Evolutionary conservation across 2,329 filamentous ascomycete species (phyloP).

Genomic region (Microcyclospora tardicrescens): DNA sequence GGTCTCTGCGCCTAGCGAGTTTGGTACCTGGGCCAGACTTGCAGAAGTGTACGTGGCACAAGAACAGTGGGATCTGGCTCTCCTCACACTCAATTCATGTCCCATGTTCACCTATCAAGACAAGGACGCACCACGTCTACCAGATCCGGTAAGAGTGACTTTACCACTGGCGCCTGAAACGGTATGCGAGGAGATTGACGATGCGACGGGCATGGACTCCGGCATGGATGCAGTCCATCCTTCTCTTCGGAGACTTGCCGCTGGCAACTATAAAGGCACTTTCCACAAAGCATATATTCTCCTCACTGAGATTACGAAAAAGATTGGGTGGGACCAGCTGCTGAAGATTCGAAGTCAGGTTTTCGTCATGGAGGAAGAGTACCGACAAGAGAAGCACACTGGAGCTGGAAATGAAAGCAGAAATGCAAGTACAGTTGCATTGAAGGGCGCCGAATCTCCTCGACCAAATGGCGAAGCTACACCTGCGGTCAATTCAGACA

Average conservation of each 20-base stretch:
- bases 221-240: conserved; percentile 79
- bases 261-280: conserved; percentile 82
- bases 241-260: conserved; percentile 71
- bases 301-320: conserved; percentile 86
- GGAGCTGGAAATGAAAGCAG: conserved; percentile 41
- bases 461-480: conserved; percentile 29
- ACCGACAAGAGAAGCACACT: conserved; percentile 69
- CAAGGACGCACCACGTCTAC: conserved; percentile 90
- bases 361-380: conserved; percentile 99
- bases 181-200: conserved; percentile 89
- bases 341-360: conserved; percentile 91
- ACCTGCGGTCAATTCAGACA: conserved; percentile 8
- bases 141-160: conserved; percentile 76
- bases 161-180: conserved; percentile 81
- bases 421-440: conserved; percentile 66
- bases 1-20: conserved; percentile 89
- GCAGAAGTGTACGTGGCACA: conserved; percentile 87
- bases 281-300: conserved; percentile 92
- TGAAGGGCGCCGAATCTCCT: conserved; percentile 54
- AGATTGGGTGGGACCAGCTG: conserved; percentile 95
- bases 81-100: conserved; percentile 92
- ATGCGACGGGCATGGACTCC: conserved; percentile 56
- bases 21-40: conserved; percentile 87
- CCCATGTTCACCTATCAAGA: conserved; percentile 99
- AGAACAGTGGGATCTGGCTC: conserved; percentile 92